Evolutionary conservation across 2,329 filamentous ascomycete species (phyloP).

Genomic region (Colletotrichum filicis): DNA sequence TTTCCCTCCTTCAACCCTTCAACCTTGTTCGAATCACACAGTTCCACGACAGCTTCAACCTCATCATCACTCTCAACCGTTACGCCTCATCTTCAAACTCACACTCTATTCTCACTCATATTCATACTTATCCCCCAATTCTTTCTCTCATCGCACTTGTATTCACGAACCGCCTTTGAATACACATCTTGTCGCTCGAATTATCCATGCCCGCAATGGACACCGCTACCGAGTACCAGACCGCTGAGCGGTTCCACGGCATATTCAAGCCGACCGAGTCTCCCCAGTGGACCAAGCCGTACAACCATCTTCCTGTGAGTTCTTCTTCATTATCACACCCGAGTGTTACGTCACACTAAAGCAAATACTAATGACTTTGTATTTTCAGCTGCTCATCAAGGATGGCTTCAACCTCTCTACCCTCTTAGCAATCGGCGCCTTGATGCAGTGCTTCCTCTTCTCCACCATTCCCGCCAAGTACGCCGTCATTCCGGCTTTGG

Average conservation of each 20-base stretch:
- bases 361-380: background rate
- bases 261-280: slow-evolving; percentile 12
- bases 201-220: background rate
- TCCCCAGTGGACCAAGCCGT: background rate
- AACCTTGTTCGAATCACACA: background rate
- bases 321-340: background rate
- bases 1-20: background rate
- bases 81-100: background rate
- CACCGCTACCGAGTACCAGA: background rate
- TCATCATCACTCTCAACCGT: background rate
- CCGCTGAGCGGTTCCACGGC: background rate
- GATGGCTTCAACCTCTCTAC: slow-evolving; percentile 47
- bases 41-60: background rate
- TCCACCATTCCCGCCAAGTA: slow-evolving; percentile 47
- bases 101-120: background rate
- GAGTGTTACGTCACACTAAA: background rate
- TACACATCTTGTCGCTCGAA: background rate
- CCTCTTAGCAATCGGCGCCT: slow-evolving; percentile 46
- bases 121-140: too few relatives aligned
- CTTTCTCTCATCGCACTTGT: background rate
- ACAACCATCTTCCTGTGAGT: background rate
- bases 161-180: background rate
- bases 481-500: slow-evolving; percentile 46
- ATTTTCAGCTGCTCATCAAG: slow-evolving; percentile 40
- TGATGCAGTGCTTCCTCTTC: slow-evolving; percentile 47